Percentiles rank a stretch among this genome's conserved stretches.
phyloP scores from a whole-genome alignment of 345 rosid genomes.

The Murraya koenigii region DNA sequence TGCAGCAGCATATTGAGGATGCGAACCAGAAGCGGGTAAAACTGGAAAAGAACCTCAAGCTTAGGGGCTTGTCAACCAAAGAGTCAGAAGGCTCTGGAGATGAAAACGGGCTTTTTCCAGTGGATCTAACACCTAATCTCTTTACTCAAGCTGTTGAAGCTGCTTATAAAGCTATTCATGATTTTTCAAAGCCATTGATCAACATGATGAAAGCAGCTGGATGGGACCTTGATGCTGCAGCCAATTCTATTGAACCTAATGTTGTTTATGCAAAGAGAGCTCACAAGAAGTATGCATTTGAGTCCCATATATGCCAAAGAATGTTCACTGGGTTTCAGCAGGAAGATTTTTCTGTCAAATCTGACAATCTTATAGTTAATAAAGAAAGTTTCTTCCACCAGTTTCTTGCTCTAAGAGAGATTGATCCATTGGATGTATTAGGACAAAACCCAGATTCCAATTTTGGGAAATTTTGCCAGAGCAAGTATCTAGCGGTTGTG shows the following conservation, averaged over 20 bases:
- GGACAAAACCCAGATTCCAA: constrained; percentile 72
- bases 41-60: constrained; percentile 79
- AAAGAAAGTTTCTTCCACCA: constrained; percentile 72
- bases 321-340: constrained; percentile 83
- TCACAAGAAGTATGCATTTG: constrained; percentile 80
- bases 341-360: constrained; percentile 45
- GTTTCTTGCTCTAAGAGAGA: constrained; percentile 60
- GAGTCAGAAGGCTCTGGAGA: constrained; percentile 53
- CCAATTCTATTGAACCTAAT: constrained; percentile 64
- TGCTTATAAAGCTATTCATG: constrained; percentile 74
- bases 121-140: constrained; percentile 63
- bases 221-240: constrained; percentile 94
- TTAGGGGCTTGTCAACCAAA: constrained; percentile 68
- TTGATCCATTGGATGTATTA: constrained; percentile 67
- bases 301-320: constrained; percentile 79
- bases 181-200: constrained; percentile 77
- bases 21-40: constrained; percentile 67
- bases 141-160: constrained; percentile 57
- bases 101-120: constrained; percentile 41
- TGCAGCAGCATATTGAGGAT: constrained; percentile 73
- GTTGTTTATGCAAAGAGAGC: constrained; percentile 79
- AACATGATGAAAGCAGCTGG: constrained; percentile 95
- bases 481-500: constrained; percentile 62
- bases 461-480: constrained; percentile 71
- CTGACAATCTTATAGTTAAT: constrained; percentile 32